Conservation (phyloP, 768 basidiomycete genomes). For the Agaricus bisporus region DNA sequence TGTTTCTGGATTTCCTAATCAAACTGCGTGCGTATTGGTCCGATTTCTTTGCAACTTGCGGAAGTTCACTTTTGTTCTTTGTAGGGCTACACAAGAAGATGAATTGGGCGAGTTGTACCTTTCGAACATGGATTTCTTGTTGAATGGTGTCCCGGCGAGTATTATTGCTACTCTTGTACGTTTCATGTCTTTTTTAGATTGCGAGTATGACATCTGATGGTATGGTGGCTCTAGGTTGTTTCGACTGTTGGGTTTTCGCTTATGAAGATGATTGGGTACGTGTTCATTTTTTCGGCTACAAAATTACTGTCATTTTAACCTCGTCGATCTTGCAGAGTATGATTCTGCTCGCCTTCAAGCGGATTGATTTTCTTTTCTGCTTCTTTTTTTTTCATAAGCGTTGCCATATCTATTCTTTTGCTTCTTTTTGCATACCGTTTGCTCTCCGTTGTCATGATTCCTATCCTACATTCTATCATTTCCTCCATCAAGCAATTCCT, state of each 20-base stretch:
- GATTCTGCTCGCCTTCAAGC: neutral
- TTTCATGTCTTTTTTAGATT: neutral
- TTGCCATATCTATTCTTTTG: too few species aligned
- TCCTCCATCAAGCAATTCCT: too few species aligned
- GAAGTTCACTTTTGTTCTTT: conserved; percentile 15
- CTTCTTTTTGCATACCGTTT: too few species aligned
- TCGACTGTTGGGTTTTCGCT: conserved; percentile 79
- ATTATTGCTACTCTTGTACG: conserved; percentile 78
- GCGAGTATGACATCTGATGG: neutral
- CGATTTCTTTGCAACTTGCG: conserved; percentile 4
- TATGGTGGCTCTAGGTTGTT: conserved; percentile 50
- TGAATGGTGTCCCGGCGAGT: conserved; percentile 93
- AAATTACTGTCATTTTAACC: neutral
- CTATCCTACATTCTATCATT: too few species aligned
- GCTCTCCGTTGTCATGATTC: too few species aligned
- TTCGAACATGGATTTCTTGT: conserved; percentile 81
- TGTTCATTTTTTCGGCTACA: conserved; percentile 8
- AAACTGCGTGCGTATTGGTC: conserved; percentile 72
- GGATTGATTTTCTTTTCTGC: too few species aligned
- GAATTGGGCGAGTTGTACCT: conserved; percentile 90
- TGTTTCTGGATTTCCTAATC: conserved; percentile 98
- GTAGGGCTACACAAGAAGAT: conserved; percentile 86
- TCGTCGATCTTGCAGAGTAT: neutral
- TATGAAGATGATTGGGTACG: conserved; percentile 69
- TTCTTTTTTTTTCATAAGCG: too few species aligned